Evolutionary conservation across 495 filamentous ascomycete species (phyloP), one percentile per base, ranked within the genome.

Genomic region (Aspergillus panamensis): DNA sequence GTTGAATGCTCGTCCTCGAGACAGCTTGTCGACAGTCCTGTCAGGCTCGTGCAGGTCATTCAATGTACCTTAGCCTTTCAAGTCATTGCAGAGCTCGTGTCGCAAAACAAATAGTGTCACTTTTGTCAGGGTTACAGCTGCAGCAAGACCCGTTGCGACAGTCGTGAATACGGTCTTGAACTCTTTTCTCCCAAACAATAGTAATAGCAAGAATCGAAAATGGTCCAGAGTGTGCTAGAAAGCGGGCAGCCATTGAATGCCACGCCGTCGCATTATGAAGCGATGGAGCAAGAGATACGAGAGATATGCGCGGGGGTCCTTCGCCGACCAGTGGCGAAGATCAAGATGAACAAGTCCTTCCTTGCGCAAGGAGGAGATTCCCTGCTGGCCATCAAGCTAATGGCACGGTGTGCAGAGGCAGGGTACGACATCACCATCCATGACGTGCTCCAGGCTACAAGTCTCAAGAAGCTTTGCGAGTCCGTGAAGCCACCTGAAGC

Each of bases 271-370:
- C 43, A 33, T 29, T 51, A 57, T 44, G 55, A 57, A 25, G 16
- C 35, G 1, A 45, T 51, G 14, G 47, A 57, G 10, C 20, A 57
- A 25, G 47, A 57, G 21, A 51, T 57, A 20, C n/a, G 39, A 8
- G 55, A 57, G 47, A 57, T 57, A 19, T 57, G 55, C 55, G 55
- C 55, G 29, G 55, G 51, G 47, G 55, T 57, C n/a, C 48, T 57
- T n/a, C 55, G 55, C 9, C 55, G 55, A 8, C 55, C 55, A 33
- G 55, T 57, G 13, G 55, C 47, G 32, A 57, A 51, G 55, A 57
- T 57, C 55, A 57, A 45, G 47, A 21, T 57, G 55, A 35, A 57
- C 20, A 51, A 37, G 21, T 57, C 55, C 10, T 57, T 57, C 35
- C 35, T 57, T 48, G 55, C 55, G 33, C 55, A 51, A 37, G 55